phyloP scores from a whole-genome alignment of 345 rosid genomes.

The Trapa incisa region DNA sequence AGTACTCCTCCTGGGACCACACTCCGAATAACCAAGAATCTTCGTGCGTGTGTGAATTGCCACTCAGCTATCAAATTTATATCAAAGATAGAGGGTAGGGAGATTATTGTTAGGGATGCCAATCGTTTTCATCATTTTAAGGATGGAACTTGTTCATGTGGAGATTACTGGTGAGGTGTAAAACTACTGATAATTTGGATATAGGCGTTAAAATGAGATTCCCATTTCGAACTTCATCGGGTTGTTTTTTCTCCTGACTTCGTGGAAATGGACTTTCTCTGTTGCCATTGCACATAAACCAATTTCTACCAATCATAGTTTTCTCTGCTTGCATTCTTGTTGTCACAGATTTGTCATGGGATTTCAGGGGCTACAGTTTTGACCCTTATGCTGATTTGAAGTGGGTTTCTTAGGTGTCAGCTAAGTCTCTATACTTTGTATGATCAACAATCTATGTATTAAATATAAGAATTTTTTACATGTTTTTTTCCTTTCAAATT shows the following conservation, averaged over 20 bases:
- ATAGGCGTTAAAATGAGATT: neutral
- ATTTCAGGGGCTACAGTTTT: neutral
- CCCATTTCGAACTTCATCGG: neutral
- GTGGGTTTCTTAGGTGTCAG: neutral
- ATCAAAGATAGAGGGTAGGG: constrained; percentile 13
- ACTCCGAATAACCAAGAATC: constrained; percentile 15
- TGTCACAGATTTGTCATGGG: neutral
- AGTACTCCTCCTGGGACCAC: constrained; percentile 15
- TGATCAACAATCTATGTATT: neutral
- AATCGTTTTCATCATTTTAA: constrained; percentile 18
- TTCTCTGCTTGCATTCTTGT: neutral
- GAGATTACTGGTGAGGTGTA: constrained; percentile 14
- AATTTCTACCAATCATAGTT: neutral
- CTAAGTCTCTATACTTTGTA: neutral
- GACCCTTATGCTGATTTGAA: neutral
- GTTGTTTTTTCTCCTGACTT: neutral
- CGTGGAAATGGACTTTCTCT: neutral
- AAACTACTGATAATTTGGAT: neutral
- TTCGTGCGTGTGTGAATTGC: constrained; percentile 14
- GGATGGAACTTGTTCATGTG: constrained; percentile 14
- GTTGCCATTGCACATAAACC: neutral
- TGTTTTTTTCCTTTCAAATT: no score
- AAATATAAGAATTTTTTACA: neutral
- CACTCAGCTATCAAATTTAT: constrained; percentile 16
- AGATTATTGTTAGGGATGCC: constrained; percentile 14